Conservation (phyloP, 192 early-diverging fungal species). For the Chytriomyces hyalinus region DNA sequence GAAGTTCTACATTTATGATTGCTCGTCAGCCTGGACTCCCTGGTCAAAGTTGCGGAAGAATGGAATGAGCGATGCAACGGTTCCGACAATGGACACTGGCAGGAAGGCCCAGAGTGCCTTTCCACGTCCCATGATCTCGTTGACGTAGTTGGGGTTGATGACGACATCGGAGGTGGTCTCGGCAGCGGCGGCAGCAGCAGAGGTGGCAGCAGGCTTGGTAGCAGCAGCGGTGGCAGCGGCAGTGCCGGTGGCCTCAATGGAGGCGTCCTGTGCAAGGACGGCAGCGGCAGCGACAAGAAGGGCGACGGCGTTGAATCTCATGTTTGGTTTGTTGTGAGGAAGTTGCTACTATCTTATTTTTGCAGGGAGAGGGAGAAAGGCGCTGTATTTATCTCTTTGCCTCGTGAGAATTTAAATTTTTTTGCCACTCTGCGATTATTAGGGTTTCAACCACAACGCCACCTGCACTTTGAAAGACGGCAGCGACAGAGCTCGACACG, state of each 20-base stretch:
- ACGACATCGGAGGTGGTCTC: background rate
- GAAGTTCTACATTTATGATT: too few relatives aligned
- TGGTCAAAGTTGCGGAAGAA: slow-evolving; percentile 25
- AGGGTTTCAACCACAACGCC: too few relatives aligned
- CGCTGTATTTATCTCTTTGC: too few relatives aligned
- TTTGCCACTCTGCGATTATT: too few relatives aligned
- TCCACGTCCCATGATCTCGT: slow-evolving; percentile 17
- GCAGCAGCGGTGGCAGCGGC: background rate
- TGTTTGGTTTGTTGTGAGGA: too few relatives aligned
- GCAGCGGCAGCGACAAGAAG: slow-evolving; percentile 5
- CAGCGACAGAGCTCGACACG: too few relatives aligned
- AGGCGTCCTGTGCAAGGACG: background rate
- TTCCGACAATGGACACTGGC: slow-evolving; percentile 18
- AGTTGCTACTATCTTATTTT: too few relatives aligned
- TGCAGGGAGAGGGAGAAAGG: too few relatives aligned
- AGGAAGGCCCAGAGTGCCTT: slow-evolving; percentile 17
- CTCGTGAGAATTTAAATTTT: too few relatives aligned
- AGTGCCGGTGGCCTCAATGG: background rate
- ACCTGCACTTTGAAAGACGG: too few relatives aligned
- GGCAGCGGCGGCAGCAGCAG: background rate
- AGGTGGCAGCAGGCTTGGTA: background rate
- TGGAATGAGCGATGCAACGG: slow-evolving; percentile 17
- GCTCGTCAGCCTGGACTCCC: slow-evolving; percentile 8
- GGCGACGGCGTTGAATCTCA: too few relatives aligned
- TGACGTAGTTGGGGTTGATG: background rate